Evolutionary conservation across 1,284 basidiomycete species (phyloP), one percentile per base, ranked within the genome.

Genomic region (Leccinum holopus): DNA sequence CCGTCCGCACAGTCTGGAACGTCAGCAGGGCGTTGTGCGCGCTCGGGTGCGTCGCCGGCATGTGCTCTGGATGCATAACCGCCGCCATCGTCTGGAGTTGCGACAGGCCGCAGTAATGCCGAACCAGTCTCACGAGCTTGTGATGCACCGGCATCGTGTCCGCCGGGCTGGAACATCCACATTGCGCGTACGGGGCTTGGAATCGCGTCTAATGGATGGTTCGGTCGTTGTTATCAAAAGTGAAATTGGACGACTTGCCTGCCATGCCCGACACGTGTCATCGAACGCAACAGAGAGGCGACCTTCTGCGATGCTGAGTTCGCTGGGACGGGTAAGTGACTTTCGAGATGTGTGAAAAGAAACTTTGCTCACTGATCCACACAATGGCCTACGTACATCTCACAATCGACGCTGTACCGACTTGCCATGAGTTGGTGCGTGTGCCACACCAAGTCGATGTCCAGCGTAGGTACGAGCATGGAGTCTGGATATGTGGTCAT

Each of bases 381-480:
- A 35, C 62, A 66, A 44, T 64, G 70, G 2, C 72, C 68, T 4
- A 80, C 51, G 47, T 72, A 73, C 57, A 65, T 69, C 55, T 68
- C 68, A 37, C 79, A 79, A 57, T 80, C 70, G 1, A 66, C 39
- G 5, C 60, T 62, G 55, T 81, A 82, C 10, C 61, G 68, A 11
- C 61, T 59, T 6, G 69, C 70, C 62, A 74, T 72, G 33, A 82
- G 72, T 57, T 82, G 81, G 55, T 82, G 82, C 0, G 80, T 80
- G 63, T 83, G 81, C 81, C 82, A 83, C 14, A 75, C 76, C 7
- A 82, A 69, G 62, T 84, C 82, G 30, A 82, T 79, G 53, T 85
- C 82, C 33, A 75, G 53, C 52, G 72, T 74, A 16, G 71, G 71
- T 18, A 73, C 71, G 32, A 70, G 58, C 51, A 72, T 63, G 3